Percentiles rank a stretch among this genome's conserved stretches.
phyloP scores from a whole-genome alignment of 495 filamentous ascomycete species.

The Patellaria atrata region DNA sequence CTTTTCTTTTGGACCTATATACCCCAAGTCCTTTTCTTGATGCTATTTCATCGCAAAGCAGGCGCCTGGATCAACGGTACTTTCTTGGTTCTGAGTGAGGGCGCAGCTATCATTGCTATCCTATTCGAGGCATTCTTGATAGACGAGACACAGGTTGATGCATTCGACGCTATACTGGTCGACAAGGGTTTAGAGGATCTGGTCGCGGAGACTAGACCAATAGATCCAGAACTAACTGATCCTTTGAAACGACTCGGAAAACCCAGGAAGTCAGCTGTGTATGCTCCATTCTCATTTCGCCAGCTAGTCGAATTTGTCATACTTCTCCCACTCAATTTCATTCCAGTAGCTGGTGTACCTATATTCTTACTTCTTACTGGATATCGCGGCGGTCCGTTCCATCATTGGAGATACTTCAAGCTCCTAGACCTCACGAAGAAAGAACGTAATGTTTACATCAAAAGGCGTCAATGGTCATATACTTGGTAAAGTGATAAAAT shows the following conservation, averaged over 20 bases:
- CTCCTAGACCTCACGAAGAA: conserved; percentile 42
- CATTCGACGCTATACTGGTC: conserved; percentile 50
- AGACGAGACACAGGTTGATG: conserved; percentile 52
- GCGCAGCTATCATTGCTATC: conserved; percentile 41
- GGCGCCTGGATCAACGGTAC: conserved; percentile 49
- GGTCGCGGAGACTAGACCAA: conserved; percentile 37
- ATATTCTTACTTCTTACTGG: conserved; percentile 50
- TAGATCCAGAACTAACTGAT: conserved; percentile 36
- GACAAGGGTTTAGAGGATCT: conserved; percentile 44
- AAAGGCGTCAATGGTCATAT: conserved; percentile 39
- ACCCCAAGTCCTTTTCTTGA: conserved; percentile 48
- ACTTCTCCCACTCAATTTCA: conserved; percentile 48
- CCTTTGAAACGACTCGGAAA: conserved; percentile 44
- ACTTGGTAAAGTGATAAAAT: conserved; percentile 34
- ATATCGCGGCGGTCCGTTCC: conserved; percentile 49
- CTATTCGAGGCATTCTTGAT: conserved; percentile 58
- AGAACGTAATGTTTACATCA: conserved; percentile 40
- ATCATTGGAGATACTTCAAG: conserved; percentile 54
- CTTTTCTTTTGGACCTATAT: conserved; percentile 47
- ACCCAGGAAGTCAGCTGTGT: conserved; percentile 41
- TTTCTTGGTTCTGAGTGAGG: conserved; percentile 53
- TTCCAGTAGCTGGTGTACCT: conserved; percentile 47
- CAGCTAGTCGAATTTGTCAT: conserved; percentile 31
- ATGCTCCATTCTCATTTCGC: conserved; percentile 43
- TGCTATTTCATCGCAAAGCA: conserved; percentile 41